phyloP scores from a whole-genome alignment of 108 stramenopile genomes.

The Parietichytrium sp. region DNA sequence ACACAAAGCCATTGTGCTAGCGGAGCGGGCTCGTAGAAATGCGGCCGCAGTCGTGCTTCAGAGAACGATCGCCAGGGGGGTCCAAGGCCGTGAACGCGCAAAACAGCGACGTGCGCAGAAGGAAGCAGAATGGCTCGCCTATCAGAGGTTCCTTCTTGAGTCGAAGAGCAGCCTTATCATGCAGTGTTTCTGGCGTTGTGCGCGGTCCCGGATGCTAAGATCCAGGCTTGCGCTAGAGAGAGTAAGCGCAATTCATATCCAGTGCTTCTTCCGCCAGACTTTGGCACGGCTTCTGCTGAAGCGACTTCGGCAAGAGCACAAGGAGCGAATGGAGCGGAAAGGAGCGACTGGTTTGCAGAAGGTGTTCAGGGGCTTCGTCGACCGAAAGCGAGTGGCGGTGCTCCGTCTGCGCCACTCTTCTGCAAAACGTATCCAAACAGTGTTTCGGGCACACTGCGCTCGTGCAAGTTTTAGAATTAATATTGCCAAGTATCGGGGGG shows the following conservation, averaged over 20 bases:
- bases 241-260: no score
- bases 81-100: not conserved
- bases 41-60: slow-evolving; percentile 21
- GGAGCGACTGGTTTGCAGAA: not conserved
- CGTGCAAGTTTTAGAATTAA: not conserved
- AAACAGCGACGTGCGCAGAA: not conserved
- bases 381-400: not conserved
- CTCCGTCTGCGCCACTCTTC: not conserved
- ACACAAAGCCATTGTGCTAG: not conserved
- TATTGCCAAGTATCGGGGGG: not conserved
- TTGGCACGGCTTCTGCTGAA: not conserved
- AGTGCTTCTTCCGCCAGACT: not conserved
- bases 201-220: no score
- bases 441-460: not conserved
- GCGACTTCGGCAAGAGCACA: not conserved
- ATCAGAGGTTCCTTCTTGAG: slow-evolving; percentile 6
- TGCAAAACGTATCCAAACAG: not conserved
- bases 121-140: slow-evolving; percentile 10
- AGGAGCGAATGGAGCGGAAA: not conserved
- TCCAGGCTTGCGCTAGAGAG: no score
- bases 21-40: not conserved
- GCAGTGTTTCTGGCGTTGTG: not conserved
- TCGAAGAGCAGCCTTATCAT: not conserved
- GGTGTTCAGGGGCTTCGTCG: not conserved
- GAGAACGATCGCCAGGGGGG: slow-evolving; percentile 11